phyloP scores from a whole-genome alignment of 352 stramenopile genomes.

The Halophytophthora polymorphica region DNA sequence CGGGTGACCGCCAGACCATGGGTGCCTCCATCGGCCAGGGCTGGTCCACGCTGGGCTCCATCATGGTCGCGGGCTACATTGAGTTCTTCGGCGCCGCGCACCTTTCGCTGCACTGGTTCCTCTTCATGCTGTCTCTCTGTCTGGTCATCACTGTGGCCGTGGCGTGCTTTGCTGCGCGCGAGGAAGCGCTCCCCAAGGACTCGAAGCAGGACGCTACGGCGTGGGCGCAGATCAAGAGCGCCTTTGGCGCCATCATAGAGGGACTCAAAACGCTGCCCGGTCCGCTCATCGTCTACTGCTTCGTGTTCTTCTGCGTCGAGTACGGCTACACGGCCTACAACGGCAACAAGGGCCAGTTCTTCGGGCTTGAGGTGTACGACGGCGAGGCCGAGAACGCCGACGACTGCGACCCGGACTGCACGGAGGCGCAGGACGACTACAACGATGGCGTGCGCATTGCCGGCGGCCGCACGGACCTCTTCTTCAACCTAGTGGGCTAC shows the following conservation, averaged over 20 bases:
- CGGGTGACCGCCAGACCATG: conserved; percentile 20
- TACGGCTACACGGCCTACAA: conserved; percentile 35
- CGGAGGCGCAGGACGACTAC: conserved; percentile 14
- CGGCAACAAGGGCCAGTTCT: conserved; percentile 29
- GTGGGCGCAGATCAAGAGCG: conserved; percentile 6
- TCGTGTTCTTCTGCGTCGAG: conserved; percentile 23
- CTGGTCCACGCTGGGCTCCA: conserved; percentile 8
- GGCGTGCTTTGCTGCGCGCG: conserved; percentile 18
- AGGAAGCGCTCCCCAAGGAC: conserved; percentile 13
- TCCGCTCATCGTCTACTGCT: conserved; percentile 15
- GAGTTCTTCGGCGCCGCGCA: conserved; percentile 18
- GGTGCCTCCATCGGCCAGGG: conserved; percentile 10
- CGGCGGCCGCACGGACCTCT: conserved; percentile 8
- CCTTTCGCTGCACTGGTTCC: conserved; percentile 16
- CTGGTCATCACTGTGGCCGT: conserved; percentile 12
- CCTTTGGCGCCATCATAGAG: conserved; percentile 18
- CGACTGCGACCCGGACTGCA: conserved; percentile 8
- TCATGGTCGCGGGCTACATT: conserved; percentile 21
- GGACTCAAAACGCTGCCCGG: conserved; percentile 15
- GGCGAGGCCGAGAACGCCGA: conserved; percentile 14
- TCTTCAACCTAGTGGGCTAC: conserved; percentile 12
- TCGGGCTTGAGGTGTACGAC: conserved; percentile 15
- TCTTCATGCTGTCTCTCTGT: conserved; percentile 17
- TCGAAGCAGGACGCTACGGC: background rate
- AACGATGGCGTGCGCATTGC: conserved; percentile 13